Conservation (phyloP, 164 flowering plant species). For the Buxus sempervirens region DNA sequence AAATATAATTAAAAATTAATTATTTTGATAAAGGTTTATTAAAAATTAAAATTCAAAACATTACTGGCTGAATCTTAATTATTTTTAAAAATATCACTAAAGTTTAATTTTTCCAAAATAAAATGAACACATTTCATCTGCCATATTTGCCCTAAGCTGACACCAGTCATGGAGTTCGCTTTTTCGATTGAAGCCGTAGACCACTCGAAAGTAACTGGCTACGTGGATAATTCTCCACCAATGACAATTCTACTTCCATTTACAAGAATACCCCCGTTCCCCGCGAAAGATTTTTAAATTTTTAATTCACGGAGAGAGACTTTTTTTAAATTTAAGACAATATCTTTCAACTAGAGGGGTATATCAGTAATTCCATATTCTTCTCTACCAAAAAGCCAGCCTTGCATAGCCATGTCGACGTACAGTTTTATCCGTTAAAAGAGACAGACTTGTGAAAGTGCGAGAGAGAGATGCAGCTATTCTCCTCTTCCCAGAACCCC, state of each 20-base stretch:
- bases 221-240: conserved; percentile 30
- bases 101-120: no score
- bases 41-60: no score
- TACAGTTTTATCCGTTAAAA: conserved; percentile 18
- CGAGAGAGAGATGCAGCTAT: conserved; percentile 22
- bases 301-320: no score
- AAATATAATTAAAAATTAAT: no score
- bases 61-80: no score
- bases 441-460: not conserved
- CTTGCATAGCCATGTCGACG: conserved; percentile 2
- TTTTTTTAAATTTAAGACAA: no score
- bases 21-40: no score
- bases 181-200: not conserved
- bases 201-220: not conserved
- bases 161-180: conserved; percentile 26
- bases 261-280: no score
- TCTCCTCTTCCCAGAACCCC: conserved; percentile 21
- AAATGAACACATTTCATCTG: no score
- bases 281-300: no score
- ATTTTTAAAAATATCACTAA: no score
- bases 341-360: conserved; percentile 11
- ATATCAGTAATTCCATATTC: conserved; percentile 8
- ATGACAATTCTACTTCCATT: not conserved
- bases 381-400: conserved; percentile 17
- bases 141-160: no score